Evolutionary conservation across 345 rosid species (phyloP), one percentile per base, ranked within the genome.

Genomic region (Punica granatum): DNA sequence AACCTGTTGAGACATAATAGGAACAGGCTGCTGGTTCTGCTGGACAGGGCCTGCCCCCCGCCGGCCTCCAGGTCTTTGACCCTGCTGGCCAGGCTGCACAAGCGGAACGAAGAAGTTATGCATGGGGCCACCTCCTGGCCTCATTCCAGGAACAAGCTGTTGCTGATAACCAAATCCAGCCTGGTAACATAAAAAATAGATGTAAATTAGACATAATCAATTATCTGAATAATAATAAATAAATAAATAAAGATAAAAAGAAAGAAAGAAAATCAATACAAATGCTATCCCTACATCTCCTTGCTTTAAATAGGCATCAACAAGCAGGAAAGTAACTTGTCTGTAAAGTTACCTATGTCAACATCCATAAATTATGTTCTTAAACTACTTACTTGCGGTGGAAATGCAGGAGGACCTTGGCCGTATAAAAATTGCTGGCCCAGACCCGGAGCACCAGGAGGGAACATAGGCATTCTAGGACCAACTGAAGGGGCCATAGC

Each of bases 101-200:
- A 69, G 70, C 11, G 92, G 90, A 72, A 85, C 79, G 54, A 82
- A 85, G 83, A 79, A 85, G 70, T 85, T 89, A 31, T 90, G 86
- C 77, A 85, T 78, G 19, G 90, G 88, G 28, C 79, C 89, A 8
- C 84, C 88, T 53, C 87, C 90, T 44, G 96, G 92, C 74, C 96
- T 78, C 88, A 87, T 86, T 62, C 90, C 96, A 31, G 92, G 88
- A 74, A 85, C 85, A 66, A 89, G 90, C 71, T 87, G 96, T 72
- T 85, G 96, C 77, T 85, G 96, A 75, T 86, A 89, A 37, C 96
- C 92, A 81, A 87, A 89, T 33, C 96, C 86, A 75, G 90, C 86
- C 88, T 87, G 59, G 23, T n/a, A 41, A n/a, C 16, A 30, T 30
- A 2, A 62, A 36, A 36, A 21, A 35, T 18, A 10, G 31, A 43